phyloP scores from a whole-genome alignment of 2,329 filamentous ascomycete species.

The Microsporum ferrugineum region DNA sequence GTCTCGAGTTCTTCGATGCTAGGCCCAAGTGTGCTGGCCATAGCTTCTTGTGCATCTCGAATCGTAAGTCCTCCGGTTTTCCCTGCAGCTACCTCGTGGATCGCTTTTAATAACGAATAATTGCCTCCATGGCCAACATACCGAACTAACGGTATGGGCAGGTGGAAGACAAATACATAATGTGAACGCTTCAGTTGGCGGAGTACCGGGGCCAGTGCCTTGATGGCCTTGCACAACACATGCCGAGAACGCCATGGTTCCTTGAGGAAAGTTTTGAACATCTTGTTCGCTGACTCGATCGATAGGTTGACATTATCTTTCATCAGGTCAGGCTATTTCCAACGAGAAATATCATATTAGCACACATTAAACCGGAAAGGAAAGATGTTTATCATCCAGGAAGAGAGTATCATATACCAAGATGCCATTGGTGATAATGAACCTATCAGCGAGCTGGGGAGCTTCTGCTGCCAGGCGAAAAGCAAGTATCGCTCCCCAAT shows the following conservation, averaged over 20 bases:
- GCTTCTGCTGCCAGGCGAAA: constrained; percentile 50
- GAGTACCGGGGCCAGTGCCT: constrained; percentile 37
- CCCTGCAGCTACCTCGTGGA: constrained; percentile 32
- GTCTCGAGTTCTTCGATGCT: constrained; percentile 35
- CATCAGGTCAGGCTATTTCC: constrained; percentile 30
- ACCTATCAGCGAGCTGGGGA: constrained; percentile 43
- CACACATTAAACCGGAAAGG: background rate
- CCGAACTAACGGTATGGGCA: constrained; percentile 37
- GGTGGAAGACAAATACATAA: constrained; percentile 45
- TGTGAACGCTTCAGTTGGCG: constrained; percentile 40
- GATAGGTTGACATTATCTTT: constrained; percentile 33
- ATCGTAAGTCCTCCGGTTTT: constrained; percentile 23
- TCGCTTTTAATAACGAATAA: constrained; percentile 35
- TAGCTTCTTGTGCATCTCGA: constrained; percentile 34
- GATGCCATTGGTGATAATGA: constrained; percentile 43
- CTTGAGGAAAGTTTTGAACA: constrained; percentile 39
- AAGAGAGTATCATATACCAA: constrained; percentile 33
- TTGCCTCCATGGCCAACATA: constrained; percentile 41
- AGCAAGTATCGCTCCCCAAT: constrained; percentile 44
- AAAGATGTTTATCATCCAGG: background rate
- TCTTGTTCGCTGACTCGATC: constrained; percentile 36
- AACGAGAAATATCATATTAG: background rate
- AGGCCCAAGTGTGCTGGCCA: constrained; percentile 44
- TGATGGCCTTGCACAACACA: constrained; percentile 35
- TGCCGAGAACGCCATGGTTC: constrained; percentile 35